phyloP scores from a whole-genome alignment of 2,329 filamentous ascomycete species.

The Fusarium liriodendri region DNA sequence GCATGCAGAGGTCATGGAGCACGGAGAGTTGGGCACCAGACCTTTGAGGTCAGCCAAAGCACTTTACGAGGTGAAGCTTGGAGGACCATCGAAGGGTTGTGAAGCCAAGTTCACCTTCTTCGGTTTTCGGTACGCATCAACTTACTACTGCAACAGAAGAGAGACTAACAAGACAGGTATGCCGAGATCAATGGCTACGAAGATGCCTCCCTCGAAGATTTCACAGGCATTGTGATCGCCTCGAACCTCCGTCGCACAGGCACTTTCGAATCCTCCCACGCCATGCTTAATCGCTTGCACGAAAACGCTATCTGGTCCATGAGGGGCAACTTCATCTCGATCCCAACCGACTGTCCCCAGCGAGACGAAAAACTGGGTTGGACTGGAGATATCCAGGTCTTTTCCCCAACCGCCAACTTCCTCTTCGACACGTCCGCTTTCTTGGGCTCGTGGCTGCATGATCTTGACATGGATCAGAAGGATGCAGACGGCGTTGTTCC shows the following conservation, averaged over 20 bases:
- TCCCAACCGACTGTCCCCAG: conserved; percentile 67
- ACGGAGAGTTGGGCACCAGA: neutral
- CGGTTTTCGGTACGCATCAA: neutral
- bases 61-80: neutral
- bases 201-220: neutral
- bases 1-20: conserved; percentile 1
- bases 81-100: neutral
- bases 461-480: conserved; percentile 28
- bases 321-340: conserved; percentile 65
- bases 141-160: no score
- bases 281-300: conserved; percentile 62
- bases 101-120: neutral
- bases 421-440: conserved; percentile 61
- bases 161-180: neutral
- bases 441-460: conserved; percentile 49
- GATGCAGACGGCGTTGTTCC: neutral
- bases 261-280: conserved; percentile 60
- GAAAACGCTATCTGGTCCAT: conserved; percentile 65
- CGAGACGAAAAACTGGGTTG: conserved; percentile 62
- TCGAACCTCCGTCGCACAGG: neutral
- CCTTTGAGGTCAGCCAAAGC: neutral
- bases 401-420: conserved; percentile 60
- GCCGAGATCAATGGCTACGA: conserved; percentile 17
- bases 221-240: conserved; percentile 6
- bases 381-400: conserved; percentile 61